Evolutionary conservation across 1,139 yeast genomes (phyloP).

Genomic region (Zygosaccharomyces sapae): DNA sequence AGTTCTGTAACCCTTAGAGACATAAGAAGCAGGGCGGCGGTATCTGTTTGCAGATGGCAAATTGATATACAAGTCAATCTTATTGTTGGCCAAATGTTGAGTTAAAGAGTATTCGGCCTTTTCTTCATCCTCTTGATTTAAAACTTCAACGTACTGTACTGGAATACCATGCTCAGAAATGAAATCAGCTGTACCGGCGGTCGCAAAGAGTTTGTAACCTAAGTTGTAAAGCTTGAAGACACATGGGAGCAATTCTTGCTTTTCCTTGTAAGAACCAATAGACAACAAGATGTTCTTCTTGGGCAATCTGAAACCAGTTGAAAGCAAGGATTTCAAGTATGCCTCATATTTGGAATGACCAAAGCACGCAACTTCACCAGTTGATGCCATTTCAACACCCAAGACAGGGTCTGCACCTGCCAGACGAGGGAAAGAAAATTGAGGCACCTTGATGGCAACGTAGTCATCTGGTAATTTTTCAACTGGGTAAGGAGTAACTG

Average conservation of each 20-base stretch:
- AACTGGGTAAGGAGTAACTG: slow-evolving; percentile 84
- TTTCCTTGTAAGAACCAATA: slow-evolving; percentile 97
- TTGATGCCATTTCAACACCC: slow-evolving; percentile 99
- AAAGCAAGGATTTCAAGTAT: slow-evolving; percentile 85
- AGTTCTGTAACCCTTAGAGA: slow-evolving; percentile 94
- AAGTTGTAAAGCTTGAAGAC: slow-evolving; percentile 74
- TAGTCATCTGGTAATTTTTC: slow-evolving; percentile 85
- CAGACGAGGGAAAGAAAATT: slow-evolving; percentile 93
- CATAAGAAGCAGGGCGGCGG: slow-evolving; percentile 98
- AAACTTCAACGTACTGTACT: slow-evolving; percentile 88
- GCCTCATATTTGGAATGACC: slow-evolving; percentile 97
- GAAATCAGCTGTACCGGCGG: slow-evolving; percentile 99
- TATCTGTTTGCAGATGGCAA: slow-evolving; percentile 94
- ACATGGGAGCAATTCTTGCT: slow-evolving; percentile 85
- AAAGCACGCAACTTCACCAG: slow-evolving; percentile 98
- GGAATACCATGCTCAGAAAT: slow-evolving; percentile 92
- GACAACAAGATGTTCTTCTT: slow-evolving; percentile 91
- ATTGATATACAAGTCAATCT: slow-evolving; percentile 93
- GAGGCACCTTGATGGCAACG: slow-evolving; percentile 97
- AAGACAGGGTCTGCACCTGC: slow-evolving; percentile 98
- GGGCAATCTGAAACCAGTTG: slow-evolving; percentile 94
- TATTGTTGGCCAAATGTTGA: slow-evolving; percentile 92
- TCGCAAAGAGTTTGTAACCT: slow-evolving; percentile 90
- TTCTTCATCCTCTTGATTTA: slow-evolving; percentile 68
- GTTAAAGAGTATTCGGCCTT: slow-evolving; percentile 92